phyloP scores from a whole-genome alignment of 495 filamentous ascomycete genomes.

The Durotheca rogersii region DNA sequence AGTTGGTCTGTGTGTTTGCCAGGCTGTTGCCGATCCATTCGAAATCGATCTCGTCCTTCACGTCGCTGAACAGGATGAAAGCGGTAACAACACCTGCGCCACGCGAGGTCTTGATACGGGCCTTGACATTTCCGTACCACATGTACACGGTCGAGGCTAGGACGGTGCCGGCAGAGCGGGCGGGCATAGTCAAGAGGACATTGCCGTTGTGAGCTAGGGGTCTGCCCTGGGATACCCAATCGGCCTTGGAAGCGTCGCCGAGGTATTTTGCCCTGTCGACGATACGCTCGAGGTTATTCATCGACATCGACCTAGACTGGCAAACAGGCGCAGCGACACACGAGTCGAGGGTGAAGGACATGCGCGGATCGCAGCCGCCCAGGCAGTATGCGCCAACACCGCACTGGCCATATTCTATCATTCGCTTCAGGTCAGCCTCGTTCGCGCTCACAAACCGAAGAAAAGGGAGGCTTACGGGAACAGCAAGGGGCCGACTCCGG shows the following conservation, averaged over 20 bases:
- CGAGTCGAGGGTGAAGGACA: conserved; percentile 76
- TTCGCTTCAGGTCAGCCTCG: conserved; percentile 28
- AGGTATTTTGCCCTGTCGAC: conserved; percentile 75
- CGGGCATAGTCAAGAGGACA: conserved; percentile 83
- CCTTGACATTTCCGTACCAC: conserved; percentile 95
- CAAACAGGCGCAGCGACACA: conserved; percentile 87
- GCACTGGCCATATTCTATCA: conserved; percentile 87
- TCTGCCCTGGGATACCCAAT: conserved; percentile 86
- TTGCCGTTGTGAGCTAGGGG: conserved; percentile 62
- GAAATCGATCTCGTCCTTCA: conserved; percentile 97
- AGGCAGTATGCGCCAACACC: conserved; percentile 93
- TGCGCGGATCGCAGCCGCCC: conserved; percentile 87
- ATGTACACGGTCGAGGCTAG: conserved; percentile 85
- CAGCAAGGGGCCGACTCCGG: conserved; percentile 81
- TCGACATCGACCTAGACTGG: conserved; percentile 67
- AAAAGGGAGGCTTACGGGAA: conserved; percentile 67
- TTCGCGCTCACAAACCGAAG: conserved; percentile 2
- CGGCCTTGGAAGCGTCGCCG: conserved; percentile 70
- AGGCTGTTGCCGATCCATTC: conserved; percentile 88
- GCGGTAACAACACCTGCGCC: conserved; percentile 89
- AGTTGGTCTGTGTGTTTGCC: conserved; percentile 82
- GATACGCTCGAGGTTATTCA: conserved; percentile 68
- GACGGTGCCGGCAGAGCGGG: conserved; percentile 79
- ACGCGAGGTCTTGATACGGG: conserved; percentile 79
- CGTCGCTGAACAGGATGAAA: conserved; percentile 90